These are phyloP conservation scores for Gyrodon lividus DNA, from an alignment of 768 basidiomycete species.

Conservation along the genomic window DNA sequence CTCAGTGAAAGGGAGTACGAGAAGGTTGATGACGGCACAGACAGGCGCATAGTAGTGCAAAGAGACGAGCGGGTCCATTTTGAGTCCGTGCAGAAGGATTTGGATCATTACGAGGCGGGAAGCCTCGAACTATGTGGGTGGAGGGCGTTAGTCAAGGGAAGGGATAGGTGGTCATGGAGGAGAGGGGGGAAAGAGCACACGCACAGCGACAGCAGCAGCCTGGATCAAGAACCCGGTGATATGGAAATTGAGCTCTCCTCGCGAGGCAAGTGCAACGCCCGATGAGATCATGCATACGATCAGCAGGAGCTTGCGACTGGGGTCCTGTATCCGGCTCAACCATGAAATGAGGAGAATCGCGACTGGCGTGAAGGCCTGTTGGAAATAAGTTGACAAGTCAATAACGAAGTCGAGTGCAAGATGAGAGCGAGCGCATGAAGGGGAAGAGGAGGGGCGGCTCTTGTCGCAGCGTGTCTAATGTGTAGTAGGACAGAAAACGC, in stretches of 20 bases:
- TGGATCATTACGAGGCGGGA: slow-evolving; percentile 96
- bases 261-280: slow-evolving; percentile 88
- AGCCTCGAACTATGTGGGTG: slow-evolving; percentile 71
- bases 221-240: slow-evolving; percentile 86
- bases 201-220: slow-evolving; percentile 77
- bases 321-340: slow-evolving; percentile 84
- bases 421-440: background rate
- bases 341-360: slow-evolving; percentile 94
- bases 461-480: background rate
- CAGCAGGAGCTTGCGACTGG: slow-evolving; percentile 71
- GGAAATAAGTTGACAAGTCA: background rate
- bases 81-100: slow-evolving; percentile 88
- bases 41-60: slow-evolving; percentile 97
- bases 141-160: background rate
- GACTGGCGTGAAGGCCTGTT: slow-evolving; percentile 85
- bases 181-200: background rate
- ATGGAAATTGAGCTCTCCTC: slow-evolving; percentile 86
- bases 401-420: background rate
- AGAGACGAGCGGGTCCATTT: slow-evolving; percentile 97
- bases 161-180: background rate
- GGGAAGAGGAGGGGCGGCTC: background rate
- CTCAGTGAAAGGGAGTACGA: slow-evolving; percentile 89
- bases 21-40: slow-evolving; percentile 85
- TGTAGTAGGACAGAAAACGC: slow-evolving; percentile 8
- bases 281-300: slow-evolving; percentile 90